Evolutionary conservation across 2,329 filamentous ascomycete species (phyloP).

Genomic region (Pseudomassariella vexata): DNA sequence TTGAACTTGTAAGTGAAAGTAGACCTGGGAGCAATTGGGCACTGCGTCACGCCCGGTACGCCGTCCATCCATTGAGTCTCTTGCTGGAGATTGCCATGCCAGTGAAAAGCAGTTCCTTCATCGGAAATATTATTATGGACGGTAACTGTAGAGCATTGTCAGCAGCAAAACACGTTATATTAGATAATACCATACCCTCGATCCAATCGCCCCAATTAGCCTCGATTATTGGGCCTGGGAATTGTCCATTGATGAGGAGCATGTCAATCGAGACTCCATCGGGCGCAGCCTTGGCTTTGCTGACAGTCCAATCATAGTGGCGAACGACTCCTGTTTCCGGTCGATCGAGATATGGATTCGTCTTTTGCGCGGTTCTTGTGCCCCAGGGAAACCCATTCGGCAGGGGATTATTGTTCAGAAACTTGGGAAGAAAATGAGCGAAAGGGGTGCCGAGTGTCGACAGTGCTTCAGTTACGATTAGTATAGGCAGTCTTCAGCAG

Average conservation of each 20-base stretch:
- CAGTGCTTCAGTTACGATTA: too few species aligned
- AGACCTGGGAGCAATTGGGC: constrained; percentile 11
- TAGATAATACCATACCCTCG: constrained; percentile 19
- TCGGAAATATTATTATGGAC: constrained; percentile 51
- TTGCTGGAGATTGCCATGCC: constrained; percentile 13
- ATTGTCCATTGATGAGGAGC: constrained; percentile 45
- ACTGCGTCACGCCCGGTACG: constrained; percentile 12
- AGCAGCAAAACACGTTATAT: not conserved
- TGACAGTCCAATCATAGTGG: constrained; percentile 22
- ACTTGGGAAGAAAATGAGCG: too few species aligned
- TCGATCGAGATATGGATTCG: constrained; percentile 5
- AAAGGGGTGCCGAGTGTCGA: too few species aligned
- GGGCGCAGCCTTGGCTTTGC: constrained; percentile 32
- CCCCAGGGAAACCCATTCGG: too few species aligned
- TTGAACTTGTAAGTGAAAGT: constrained; percentile 13
- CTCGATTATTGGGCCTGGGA: constrained; percentile 46
- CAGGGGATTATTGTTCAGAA: too few species aligned
- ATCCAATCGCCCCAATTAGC: constrained; percentile 35
- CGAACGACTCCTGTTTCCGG: constrained; percentile 10
- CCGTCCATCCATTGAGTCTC: constrained; percentile 17
- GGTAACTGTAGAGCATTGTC: constrained; percentile 31
- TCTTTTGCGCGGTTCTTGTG: constrained; percentile 6
- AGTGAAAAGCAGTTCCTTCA: constrained; percentile 14
- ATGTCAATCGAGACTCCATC: constrained; percentile 39
- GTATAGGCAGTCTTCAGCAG: too few species aligned